Base-by-base conservation (phyloP, 768 basidiomycete genomes). In the Leccinum uliginosum region DNA sequence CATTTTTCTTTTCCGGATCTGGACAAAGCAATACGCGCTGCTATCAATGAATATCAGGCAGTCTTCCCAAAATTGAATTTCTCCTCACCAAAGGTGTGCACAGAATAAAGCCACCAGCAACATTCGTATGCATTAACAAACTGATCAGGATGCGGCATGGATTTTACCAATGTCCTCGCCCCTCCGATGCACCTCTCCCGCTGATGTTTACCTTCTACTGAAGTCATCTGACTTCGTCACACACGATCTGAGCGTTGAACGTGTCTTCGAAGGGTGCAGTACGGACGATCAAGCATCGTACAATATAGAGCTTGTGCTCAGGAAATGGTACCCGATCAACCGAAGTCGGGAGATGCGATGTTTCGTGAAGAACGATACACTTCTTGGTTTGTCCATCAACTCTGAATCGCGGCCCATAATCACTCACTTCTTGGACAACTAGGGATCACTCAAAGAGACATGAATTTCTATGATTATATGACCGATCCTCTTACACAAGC, bases 1-100 rank as follows among this genome's bases (percentile, higher is more conserved):
- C 72, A 62, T 24, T 91, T 83, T 64, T 75, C 86, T 3, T 95
- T 98, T 67, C 93, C 94, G 0, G 85, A 85, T 47, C 74, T 97
- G n/a, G 92, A 94, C 64, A 73, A 75, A 14, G 75, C 75, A 55
- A 95, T 98, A 59, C 75, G 90, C 50, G 69, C 74, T 14, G 80
- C 78, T 32, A 76, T 97, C n/a, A 63, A 74, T 46, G 72, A 80
- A 55, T 94, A 90, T 69, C 89, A 84, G 3, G 87, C 87, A 6
- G 87, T 96, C 27, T 98, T 98, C 69, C 94, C 95, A 1, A 98
- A 98, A 73, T 83, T 98, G 54, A 98, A 97, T 67, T 97, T 95
- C 74, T 91, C 93, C 6, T 87, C 91, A n/a, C 95, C 95, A 14
- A 89, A 87, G 76, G 94, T 89, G 57, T 56, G 78, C 63, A 38